Percentiles rank a stretch among this genome's conserved stretches.
Conservation (phyloP, 495 filamentous ascomycete genomes). For the Penicillium waksmanii region DNA sequence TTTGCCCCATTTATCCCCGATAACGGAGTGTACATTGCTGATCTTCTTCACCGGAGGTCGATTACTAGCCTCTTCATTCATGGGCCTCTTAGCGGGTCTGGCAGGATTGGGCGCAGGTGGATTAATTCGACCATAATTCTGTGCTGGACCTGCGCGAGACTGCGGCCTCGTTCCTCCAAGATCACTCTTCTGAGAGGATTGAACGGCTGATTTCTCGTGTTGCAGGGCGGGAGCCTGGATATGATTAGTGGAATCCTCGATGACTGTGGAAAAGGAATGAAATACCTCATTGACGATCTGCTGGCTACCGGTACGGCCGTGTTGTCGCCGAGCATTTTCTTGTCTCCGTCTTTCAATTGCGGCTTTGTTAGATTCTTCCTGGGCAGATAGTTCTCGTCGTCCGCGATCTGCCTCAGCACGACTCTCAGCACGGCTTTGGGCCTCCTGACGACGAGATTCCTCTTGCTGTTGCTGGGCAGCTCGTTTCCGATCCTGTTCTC, state of each 20-base stretch:
- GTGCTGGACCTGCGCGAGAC: constrained; percentile 57
- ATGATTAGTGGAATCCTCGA: constrained; percentile 5
- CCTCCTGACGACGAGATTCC: constrained; percentile 51
- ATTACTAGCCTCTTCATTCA: constrained; percentile 55
- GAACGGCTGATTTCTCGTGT: constrained; percentile 41
- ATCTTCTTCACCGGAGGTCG: constrained; percentile 47
- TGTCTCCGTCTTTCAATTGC: constrained; percentile 64
- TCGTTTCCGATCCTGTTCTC: constrained; percentile 76
- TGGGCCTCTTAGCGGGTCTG: constrained; percentile 66
- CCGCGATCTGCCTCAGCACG: constrained; percentile 44
- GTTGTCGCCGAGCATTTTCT: constrained; percentile 64
- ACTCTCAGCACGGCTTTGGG: constrained; percentile 47
- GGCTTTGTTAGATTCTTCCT: constrained; percentile 66
- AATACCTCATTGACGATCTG: constrained; percentile 49
- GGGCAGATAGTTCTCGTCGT: constrained; percentile 48
- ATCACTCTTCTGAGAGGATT: constrained; percentile 49
- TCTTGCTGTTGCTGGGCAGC: constrained; percentile 58
- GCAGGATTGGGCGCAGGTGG: constrained; percentile 62
- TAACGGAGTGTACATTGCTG: constrained; percentile 48
- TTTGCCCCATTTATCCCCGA: constrained; percentile 59
- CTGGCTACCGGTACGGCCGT: constrained; percentile 55
- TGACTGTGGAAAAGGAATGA: background rate
- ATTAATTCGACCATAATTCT: constrained; percentile 52
- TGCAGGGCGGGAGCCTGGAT: constrained; percentile 39
- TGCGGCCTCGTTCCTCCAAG: constrained; percentile 53